Percentiles rank a stretch among this genome's conserved stretches.
Conservation (phyloP, 2,329 filamentous ascomycete genomes). For the Cryphonectria radicalis region DNA sequence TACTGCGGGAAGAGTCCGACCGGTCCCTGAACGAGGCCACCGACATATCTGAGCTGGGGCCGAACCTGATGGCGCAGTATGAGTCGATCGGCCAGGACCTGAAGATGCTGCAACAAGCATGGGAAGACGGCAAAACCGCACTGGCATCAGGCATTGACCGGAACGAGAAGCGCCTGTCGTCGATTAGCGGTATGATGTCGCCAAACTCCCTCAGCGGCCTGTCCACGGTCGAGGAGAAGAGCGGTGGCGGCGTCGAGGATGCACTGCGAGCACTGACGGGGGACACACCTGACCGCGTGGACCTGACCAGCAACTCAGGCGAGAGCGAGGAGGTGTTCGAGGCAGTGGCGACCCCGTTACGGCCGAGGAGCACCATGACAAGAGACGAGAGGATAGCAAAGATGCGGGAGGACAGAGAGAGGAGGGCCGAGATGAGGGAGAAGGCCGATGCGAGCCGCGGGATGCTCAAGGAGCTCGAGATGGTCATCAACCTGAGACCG, state of each 20-base stretch:
- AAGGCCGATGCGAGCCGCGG: conserved; percentile 80
- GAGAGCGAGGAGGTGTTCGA: conserved; percentile 87
- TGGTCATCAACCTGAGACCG: conserved; percentile 70
- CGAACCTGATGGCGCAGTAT: conserved; percentile 84
- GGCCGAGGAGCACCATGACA: conserved; percentile 72
- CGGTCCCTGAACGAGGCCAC: conserved; percentile 74
- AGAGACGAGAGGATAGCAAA: conserved; percentile 86
- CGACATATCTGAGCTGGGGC: conserved; percentile 75
- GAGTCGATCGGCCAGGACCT: conserved; percentile 92
- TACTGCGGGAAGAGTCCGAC: conserved; percentile 88
- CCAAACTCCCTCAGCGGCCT: conserved; percentile 71
- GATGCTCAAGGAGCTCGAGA: conserved; percentile 93
- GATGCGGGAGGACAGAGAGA: conserved; percentile 84
- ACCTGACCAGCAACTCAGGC: conserved; percentile 53
- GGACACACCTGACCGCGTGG: conserved; percentile 57
- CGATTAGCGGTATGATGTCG: conserved; percentile 63
- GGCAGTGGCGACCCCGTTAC: conserved; percentile 76
- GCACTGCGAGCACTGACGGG: conserved; percentile 81
- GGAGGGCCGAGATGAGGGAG: conserved; percentile 72
- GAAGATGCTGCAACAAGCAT: conserved; percentile 77
- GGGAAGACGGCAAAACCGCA: conserved; percentile 86
- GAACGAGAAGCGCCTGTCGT: conserved; percentile 72
- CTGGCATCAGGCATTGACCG: conserved; percentile 81
- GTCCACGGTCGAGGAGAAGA: conserved; percentile 60
- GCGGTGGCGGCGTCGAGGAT: conserved; percentile 47